Percentiles rank a stretch among this genome's conserved stretches.
phyloP scores from a whole-genome alignment of 202 grass and related monocot species.

The Brachypodium distachyon region DNA sequence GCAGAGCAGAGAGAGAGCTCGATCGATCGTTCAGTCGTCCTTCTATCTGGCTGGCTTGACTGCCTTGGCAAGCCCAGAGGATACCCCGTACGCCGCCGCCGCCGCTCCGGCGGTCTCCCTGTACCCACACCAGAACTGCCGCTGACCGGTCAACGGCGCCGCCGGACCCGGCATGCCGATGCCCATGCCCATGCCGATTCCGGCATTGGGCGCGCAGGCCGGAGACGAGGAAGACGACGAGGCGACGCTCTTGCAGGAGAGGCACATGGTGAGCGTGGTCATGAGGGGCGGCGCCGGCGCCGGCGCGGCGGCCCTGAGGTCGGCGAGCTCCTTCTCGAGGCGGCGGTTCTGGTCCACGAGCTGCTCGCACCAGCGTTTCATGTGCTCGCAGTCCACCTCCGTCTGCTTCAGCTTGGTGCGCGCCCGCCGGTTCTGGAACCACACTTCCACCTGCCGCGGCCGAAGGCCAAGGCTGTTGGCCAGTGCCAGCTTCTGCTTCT shows the following conservation, averaged over 20 bases:
- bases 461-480: constrained; percentile 48
- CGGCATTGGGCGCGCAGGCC: not conserved
- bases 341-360: constrained; percentile 60
- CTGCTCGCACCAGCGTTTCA: constrained; percentile 72
- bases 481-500: constrained; percentile 70
- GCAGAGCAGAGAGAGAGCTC: not conserved
- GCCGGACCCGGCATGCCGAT: not conserved
- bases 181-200: not conserved
- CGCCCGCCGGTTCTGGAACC: constrained; percentile 79
- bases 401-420: constrained; percentile 82
- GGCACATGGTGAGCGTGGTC: constrained; percentile 63
- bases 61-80: not conserved
- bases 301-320: constrained; percentile 34
- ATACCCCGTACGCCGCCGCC: not conserved
- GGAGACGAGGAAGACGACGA: not conserved
- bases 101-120: constrained; percentile 1
- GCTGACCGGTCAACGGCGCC: constrained; percentile 22
- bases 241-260: constrained; percentile 54
- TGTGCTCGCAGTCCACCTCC: constrained; percentile 71
- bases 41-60: constrained; percentile 43
- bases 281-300: constrained; percentile 7
- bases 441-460: constrained; percentile 76
- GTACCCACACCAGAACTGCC: constrained; percentile 54
- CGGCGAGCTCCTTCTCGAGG: constrained; percentile 52
- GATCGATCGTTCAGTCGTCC: too few relatives aligned